Base-by-base conservation (phyloP, 192 early-diverging fungal species). In the Chytriomyces sp. region DNA sequence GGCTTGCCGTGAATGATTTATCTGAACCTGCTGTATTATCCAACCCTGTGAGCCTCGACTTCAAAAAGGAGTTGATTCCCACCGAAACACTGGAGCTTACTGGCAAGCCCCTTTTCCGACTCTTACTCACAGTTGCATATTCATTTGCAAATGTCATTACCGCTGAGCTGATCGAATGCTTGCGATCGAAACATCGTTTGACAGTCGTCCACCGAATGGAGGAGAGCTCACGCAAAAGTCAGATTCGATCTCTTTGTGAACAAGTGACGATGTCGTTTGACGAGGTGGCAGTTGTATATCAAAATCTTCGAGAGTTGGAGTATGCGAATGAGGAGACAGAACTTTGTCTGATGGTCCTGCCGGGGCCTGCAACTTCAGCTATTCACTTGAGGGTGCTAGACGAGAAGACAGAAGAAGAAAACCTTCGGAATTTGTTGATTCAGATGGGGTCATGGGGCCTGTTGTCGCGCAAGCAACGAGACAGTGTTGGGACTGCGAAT, bases 201-300 rank as follows among this genome's bases (percentile, higher is more conserved):
- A 67, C 44, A 26, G 85, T 88, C 3, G 86, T 88, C 2, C 86
- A 88, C 56, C 78, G 83, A 57, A 87, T 85, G 83, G 86, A 88
- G 55, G 78, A 77, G 22, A 81, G 81, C 25, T 82, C 72, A 49
- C 75, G 84, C 22, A 83, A 81, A 64, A 78, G 76, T 26, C 86
- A 87, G 56, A 67, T 84, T 10, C 78, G 86, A n/a, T 86, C 81
- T 25, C 73, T 88, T 0, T 70, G 77, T 38, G 86, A 88, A 69
- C 82, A 83, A 41, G 85, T 88, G 0, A 67, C 80, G 8, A 63
- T 88, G 22, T 72, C 77, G 22, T 76, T 82, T 60, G 83, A 88
- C 26, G 85, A 85, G 58, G 81, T 88, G 7, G 76, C 63, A 12
- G 66, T 77, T 26, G 78, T 87, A 5, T 88, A 85, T 59, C 81